Evolutionary conservation across 495 filamentous ascomycete species (phyloP).

Genomic region (Gamarada debralockiae): DNA sequence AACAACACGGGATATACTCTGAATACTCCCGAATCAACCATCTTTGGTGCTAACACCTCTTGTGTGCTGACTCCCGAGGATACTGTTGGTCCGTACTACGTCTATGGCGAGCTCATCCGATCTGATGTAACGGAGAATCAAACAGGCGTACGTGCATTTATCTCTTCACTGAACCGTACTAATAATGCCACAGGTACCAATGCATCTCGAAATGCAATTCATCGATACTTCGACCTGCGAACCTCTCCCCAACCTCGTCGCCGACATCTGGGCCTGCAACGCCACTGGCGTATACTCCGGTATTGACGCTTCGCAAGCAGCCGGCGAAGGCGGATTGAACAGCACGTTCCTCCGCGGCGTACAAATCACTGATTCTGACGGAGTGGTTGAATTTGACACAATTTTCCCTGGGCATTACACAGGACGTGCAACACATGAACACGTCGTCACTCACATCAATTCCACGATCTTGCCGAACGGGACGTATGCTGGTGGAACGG

Average conservation of each 20-base stretch:
- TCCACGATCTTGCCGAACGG: constrained; percentile 40
- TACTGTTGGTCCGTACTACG: constrained; percentile 50
- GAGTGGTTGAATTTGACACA: constrained; percentile 50
- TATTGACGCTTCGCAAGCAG: too few relatives aligned
- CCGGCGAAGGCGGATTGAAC: constrained; percentile 37
- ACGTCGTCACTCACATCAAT: constrained; percentile 45
- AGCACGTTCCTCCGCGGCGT: constrained; percentile 48
- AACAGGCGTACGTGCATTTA: background rate
- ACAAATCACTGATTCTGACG: constrained; percentile 45
- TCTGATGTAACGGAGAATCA: constrained; percentile 43
- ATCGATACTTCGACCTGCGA: constrained; percentile 50
- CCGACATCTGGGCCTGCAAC: constrained; percentile 57
- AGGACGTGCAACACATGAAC: constrained; percentile 53
- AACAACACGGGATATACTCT: too few relatives aligned
- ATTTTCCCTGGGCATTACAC: constrained; percentile 59
- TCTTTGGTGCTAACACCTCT: constrained; percentile 54
- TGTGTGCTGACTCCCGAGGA: constrained; percentile 44
- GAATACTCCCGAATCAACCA: constrained; percentile 33
- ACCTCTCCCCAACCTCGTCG: constrained; percentile 41
- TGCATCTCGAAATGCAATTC: constrained; percentile 52
- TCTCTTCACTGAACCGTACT: too few relatives aligned
- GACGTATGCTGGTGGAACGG: constrained; percentile 43
- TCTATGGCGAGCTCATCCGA: constrained; percentile 51
- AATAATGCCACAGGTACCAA: constrained; percentile 32
- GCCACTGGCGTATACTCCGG: constrained; percentile 51